phyloP scores from a whole-genome alignment of 2,329 filamentous ascomycete species.

The Penicillium polonicum region DNA sequence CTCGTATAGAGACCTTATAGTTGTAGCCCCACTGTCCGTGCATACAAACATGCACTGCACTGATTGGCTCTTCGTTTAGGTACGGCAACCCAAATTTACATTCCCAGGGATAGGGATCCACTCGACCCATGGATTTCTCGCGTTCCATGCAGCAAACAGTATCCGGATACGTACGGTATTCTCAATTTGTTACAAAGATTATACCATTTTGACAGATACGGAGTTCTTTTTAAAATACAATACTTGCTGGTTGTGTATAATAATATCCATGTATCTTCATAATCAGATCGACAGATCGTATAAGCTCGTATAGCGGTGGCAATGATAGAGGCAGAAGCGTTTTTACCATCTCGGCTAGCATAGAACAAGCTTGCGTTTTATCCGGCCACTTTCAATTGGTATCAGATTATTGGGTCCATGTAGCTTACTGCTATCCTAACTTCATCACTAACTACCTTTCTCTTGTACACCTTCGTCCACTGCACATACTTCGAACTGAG shows the following conservation, averaged over 20 bases:
- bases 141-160: background rate
- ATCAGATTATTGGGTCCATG: background rate
- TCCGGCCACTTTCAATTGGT: background rate
- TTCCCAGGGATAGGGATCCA: background rate
- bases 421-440: background rate
- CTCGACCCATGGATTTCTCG: background rate
- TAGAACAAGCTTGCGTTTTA: background rate
- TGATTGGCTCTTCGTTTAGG: background rate
- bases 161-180: too few species aligned
- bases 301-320: background rate
- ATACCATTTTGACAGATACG: too few species aligned
- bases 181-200: too few species aligned
- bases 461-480: background rate
- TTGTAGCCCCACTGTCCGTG: background rate
- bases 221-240: too few species aligned
- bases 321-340: background rate
- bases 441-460: background rate
- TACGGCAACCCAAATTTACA: background rate
- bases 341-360: background rate
- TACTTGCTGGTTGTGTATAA: too few species aligned
- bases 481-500: background rate
- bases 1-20: background rate
- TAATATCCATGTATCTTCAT: too few species aligned
- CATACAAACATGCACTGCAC: background rate
- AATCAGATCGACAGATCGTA: background rate